Conservation (phyloP, 2,329 filamentous ascomycete species). For the Stagonosporopsis rhizophila region DNA sequence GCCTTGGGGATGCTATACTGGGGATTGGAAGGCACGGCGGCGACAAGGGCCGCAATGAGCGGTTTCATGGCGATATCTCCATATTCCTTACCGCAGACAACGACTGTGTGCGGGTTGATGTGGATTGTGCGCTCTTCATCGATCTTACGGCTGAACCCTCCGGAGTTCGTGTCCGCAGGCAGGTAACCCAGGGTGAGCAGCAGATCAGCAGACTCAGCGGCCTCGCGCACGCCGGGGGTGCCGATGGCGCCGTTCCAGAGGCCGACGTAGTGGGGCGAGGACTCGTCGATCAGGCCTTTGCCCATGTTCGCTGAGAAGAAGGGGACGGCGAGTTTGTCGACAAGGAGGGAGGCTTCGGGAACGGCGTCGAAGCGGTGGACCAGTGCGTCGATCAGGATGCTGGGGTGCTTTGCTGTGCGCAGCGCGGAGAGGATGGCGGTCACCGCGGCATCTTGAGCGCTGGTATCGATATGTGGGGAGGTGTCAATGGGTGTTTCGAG, state of each 20-base stretch:
- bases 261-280: slow-evolving; percentile 49
- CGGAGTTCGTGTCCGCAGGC: slow-evolving; percentile 53
- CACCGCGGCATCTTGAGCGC: slow-evolving; percentile 42
- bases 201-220: slow-evolving; percentile 47
- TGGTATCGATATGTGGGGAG: slow-evolving; percentile 33
- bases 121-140: slow-evolving; percentile 39
- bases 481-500: slow-evolving; percentile 50
- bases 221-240: slow-evolving; percentile 47
- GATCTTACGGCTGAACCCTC: slow-evolving; percentile 50
- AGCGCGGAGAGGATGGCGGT: slow-evolving; percentile 45
- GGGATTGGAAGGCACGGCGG: slow-evolving; percentile 30
- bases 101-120: slow-evolving; percentile 49
- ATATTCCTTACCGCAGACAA: slow-evolving; percentile 45
- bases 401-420: slow-evolving; percentile 45
- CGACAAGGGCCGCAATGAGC: slow-evolving; percentile 41
- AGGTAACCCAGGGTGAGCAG: slow-evolving; percentile 51
- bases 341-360: slow-evolving; percentile 43
- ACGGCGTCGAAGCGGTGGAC: slow-evolving; percentile 49
- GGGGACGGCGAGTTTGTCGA: slow-evolving; percentile 47
- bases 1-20: slow-evolving; percentile 36
- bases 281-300: slow-evolving; percentile 54
- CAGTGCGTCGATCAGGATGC: slow-evolving; percentile 51
- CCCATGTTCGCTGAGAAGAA: slow-evolving; percentile 52
- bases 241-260: slow-evolving; percentile 52
- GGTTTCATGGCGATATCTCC: slow-evolving; percentile 48